Percentiles rank a stretch among this genome's conserved stretches.
These are phyloP conservation scores for Leccinum pseudoinsigne DNA, from an alignment of 1,284 basidiomycete genomes.

Conservation along the genomic window DNA sequence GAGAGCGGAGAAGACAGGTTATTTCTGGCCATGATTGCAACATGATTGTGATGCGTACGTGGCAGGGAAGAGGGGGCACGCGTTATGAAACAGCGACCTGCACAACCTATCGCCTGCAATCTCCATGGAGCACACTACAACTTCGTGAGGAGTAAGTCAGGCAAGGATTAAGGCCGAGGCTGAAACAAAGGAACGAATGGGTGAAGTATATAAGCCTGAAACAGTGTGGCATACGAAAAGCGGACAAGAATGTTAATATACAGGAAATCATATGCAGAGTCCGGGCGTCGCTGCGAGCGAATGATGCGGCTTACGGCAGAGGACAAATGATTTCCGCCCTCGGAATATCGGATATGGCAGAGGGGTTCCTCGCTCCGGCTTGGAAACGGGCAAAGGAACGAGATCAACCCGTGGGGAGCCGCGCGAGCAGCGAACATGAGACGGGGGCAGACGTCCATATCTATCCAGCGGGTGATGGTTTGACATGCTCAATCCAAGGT, in stretches of 20 bases:
- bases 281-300: background rate
- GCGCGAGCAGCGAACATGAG: conserved; percentile 9
- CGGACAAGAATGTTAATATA: conserved; percentile 5
- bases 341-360: conserved; percentile 14
- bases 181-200: conserved; percentile 1
- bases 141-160: conserved; percentile 1
- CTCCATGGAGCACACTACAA: conserved; percentile 3
- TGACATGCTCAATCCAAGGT: conserved; percentile 19
- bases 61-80: background rate
- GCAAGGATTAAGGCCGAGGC: conserved; percentile 3
- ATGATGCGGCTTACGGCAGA: conserved; percentile 11
- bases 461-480: conserved; percentile 10
- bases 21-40: conserved; percentile 3
- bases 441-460: conserved; percentile 7
- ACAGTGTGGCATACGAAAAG: conserved; percentile 3
- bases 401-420: conserved; percentile 26
- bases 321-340: conserved; percentile 6
- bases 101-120: conserved; percentile 2
- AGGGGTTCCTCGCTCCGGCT: conserved; percentile 19
- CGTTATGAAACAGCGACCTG: background rate
- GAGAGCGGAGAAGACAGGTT: background rate
- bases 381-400: conserved; percentile 19
- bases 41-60: conserved; percentile 4
- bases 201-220: conserved; percentile 7
- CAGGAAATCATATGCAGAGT: conserved; percentile 1